Conservation (phyloP, 1,284 basidiomycete genomes). For the Vanrija sp. region DNA sequence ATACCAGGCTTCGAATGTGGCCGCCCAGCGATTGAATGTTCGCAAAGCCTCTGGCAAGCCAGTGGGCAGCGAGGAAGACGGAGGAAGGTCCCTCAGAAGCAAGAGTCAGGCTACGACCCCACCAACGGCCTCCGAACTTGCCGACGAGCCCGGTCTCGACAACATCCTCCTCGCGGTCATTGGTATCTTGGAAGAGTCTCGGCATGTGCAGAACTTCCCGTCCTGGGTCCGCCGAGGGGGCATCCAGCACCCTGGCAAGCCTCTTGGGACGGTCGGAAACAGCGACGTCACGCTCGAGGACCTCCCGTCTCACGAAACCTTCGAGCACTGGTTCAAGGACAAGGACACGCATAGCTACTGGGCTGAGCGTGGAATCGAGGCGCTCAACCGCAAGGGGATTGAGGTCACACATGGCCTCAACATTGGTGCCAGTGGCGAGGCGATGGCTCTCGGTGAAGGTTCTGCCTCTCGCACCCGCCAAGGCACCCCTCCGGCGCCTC, state of each 20-base stretch:
- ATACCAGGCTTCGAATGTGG: conserved; percentile 7
- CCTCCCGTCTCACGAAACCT: conserved; percentile 30
- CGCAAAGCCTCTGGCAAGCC: background rate
- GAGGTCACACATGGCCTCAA: conserved; percentile 25
- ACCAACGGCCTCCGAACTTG: background rate
- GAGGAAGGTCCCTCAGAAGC: background rate
- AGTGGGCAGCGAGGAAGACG: background rate
- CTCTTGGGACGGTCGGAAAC: no score
- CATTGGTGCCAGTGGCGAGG: no score
- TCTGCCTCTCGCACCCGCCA: background rate
- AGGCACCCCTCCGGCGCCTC: background rate
- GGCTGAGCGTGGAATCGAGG: conserved; percentile 27
- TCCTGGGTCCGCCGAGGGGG: conserved; percentile 43
- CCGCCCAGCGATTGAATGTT: background rate
- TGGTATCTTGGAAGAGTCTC: conserved; percentile 42
- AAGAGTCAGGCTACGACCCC: no score
- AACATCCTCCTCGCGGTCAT: conserved; percentile 40
- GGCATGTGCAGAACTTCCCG: conserved; percentile 37
- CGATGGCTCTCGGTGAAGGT: no score
- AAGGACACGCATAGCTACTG: conserved; percentile 16
- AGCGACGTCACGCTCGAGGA: conserved; percentile 14
- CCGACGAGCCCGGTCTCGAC: conserved; percentile 26
- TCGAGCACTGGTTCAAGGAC: conserved; percentile 33
- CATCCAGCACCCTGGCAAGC: conserved; percentile 11
- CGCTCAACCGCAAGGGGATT: conserved; percentile 33